Percentiles rank a stretch among this genome's conserved stretches.
These are phyloP conservation scores for Termitomyces sp. DNA, from an alignment of 768 basidiomycete genomes.

Conservation along the genomic window DNA sequence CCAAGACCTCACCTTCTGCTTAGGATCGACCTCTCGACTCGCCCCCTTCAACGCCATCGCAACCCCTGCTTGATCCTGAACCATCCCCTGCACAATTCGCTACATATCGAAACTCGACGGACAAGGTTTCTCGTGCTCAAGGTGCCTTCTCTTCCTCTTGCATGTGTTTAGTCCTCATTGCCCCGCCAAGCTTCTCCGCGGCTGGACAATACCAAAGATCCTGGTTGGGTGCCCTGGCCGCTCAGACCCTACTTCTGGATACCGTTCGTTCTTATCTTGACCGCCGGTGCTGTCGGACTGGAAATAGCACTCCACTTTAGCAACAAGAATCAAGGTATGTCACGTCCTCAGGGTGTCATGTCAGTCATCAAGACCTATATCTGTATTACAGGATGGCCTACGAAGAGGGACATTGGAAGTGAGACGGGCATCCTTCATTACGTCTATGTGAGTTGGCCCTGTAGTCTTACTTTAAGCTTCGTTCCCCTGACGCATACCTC, in stretches of 20 bases:
- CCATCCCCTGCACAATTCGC: conserved; percentile 22
- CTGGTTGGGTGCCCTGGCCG: conserved; percentile 42
- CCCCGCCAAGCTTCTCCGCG: neutral
- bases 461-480: neutral
- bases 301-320: conserved; percentile 48
- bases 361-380: neutral
- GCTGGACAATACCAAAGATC: neutral
- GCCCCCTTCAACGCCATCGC: conserved; percentile 19
- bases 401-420: conserved; percentile 30
- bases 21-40: conserved; percentile 10
- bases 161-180: neutral
- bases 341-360: neutral
- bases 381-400: conserved; percentile 40
- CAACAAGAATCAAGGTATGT: conserved; percentile 42
- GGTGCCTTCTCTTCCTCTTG: neutral
- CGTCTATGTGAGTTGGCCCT: conserved; percentile 42
- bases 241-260: conserved; percentile 48
- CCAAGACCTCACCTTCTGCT: neutral
- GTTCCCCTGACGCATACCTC: conserved; percentile 4
- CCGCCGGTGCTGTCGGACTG: conserved; percentile 39
- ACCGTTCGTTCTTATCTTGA: conserved; percentile 37
- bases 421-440: conserved; percentile 45
- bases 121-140: neutral
- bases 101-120: conserved; percentile 16
- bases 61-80: conserved; percentile 15